Evolutionary conservation across 805 yeast genomes (phyloP).

Genomic region (Myxozyma kluyveri): DNA sequence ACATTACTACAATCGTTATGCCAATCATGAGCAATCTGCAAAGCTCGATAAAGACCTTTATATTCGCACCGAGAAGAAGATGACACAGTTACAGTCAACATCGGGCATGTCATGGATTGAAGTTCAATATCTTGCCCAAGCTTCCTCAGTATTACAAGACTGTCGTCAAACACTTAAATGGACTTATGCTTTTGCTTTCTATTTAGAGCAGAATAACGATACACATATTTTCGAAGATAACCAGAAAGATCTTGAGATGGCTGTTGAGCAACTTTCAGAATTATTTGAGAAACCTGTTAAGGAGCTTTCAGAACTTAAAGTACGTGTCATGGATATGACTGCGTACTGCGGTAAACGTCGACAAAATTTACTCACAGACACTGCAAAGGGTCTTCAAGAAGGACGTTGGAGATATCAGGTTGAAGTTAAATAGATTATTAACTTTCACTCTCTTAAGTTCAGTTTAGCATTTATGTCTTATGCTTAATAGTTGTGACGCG

Average conservation of each 20-base stretch:
- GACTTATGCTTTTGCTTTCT: constrained; percentile 82
- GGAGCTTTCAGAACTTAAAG: constrained; percentile 42
- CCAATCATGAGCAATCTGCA: constrained; percentile 73
- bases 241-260: constrained; percentile 59
- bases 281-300: constrained; percentile 48
- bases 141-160: constrained; percentile 59
- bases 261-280: constrained; percentile 68
- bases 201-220: constrained; percentile 51
- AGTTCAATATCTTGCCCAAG: constrained; percentile 75
- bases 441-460: too few species aligned
- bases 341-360: constrained; percentile 46
- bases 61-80: constrained; percentile 58
- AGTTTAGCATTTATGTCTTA: too few species aligned
- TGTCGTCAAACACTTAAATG: constrained; percentile 81
- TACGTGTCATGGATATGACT: constrained; percentile 45
- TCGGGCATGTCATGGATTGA: constrained; percentile 79
- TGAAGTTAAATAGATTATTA: constrained; percentile 19
- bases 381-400: constrained; percentile 44
- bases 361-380: constrained; percentile 45
- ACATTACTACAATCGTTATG: constrained; percentile 70
- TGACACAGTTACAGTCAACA: constrained; percentile 62
- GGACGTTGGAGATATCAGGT: constrained; percentile 39
- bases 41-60: constrained; percentile 66
- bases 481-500: too few species aligned
- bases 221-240: constrained; percentile 66